Percentiles rank a stretch among this genome's conserved stretches.
Evolutionary conservation across 2,329 filamentous ascomycete genomes (phyloP).

Genomic region (Diplodia mutila): DNA sequence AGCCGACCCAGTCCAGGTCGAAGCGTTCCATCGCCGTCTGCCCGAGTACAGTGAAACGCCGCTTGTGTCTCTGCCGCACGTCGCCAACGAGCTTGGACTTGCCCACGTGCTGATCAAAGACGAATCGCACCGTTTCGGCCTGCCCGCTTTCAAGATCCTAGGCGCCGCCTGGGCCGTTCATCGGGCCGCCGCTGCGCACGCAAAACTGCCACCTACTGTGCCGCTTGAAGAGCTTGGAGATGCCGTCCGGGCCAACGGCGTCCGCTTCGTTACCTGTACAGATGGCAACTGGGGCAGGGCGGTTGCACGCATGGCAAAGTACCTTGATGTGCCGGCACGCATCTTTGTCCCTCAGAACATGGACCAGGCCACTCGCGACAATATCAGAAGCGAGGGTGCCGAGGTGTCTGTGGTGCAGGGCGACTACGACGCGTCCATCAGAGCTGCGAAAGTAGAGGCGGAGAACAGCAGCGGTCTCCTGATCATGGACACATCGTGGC

Average conservation of each 20-base stretch:
- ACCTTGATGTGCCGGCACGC: constrained; percentile 58
- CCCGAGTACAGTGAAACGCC: constrained; percentile 61
- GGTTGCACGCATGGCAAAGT: constrained; percentile 67
- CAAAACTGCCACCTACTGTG: constrained; percentile 50
- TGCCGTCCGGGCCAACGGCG: constrained; percentile 31
- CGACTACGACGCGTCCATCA: constrained; percentile 67
- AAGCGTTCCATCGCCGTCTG: constrained; percentile 61
- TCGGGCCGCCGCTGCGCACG: constrained; percentile 55
- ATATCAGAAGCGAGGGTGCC: constrained; percentile 67
- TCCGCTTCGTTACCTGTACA: constrained; percentile 65
- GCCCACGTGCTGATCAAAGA: constrained; percentile 68
- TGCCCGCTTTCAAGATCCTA: constrained; percentile 79
- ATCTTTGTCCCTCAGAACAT: constrained; percentile 69
- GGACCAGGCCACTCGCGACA: constrained; percentile 55
- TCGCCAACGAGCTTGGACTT: constrained; percentile 59
- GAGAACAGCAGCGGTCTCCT: constrained; percentile 49
- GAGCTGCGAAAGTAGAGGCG: constrained; percentile 46
- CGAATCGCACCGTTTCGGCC: constrained; percentile 68
- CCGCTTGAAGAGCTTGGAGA: constrained; percentile 51
- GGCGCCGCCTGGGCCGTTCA: constrained; percentile 76
- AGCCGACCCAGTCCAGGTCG: constrained; percentile 19
- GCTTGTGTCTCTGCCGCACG: constrained; percentile 55
- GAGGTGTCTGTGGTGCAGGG: constrained; percentile 59
- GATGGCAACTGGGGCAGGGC: constrained; percentile 80
- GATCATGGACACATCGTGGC: constrained; percentile 70